Conservation (phyloP, 768 basidiomycete genomes). For the Clitopilus passeckerianus region DNA sequence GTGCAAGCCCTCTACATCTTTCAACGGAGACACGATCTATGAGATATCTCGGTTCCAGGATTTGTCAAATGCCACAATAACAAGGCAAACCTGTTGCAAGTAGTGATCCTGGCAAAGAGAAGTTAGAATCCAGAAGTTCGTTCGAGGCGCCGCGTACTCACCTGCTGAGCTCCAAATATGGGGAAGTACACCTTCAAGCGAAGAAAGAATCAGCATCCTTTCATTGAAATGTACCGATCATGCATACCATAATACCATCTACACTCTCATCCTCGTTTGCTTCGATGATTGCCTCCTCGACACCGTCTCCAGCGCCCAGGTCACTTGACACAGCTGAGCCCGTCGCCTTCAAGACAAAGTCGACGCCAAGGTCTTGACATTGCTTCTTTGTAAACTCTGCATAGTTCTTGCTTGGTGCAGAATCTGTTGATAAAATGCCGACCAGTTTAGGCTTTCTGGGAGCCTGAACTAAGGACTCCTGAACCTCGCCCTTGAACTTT, state of each 20-base stretch:
- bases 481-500: slow-evolving; percentile 68
- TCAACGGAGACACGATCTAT: slow-evolving; percentile 89
- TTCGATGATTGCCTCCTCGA: slow-evolving; percentile 94
- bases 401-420: slow-evolving; percentile 75
- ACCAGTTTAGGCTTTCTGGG: slow-evolving; percentile 67
- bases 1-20: slow-evolving; percentile 97
- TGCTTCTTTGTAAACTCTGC: slow-evolving; percentile 90
- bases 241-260: slow-evolving; percentile 90
- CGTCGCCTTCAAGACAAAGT: slow-evolving; percentile 73
- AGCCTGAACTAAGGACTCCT: slow-evolving; percentile 30
- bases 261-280: slow-evolving; percentile 85
- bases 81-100: slow-evolving; percentile 70
- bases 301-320: slow-evolving; percentile 77
- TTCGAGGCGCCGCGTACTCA: slow-evolving; percentile 20
- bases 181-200: slow-evolving; percentile 83
- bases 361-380: slow-evolving; percentile 83
- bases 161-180: slow-evolving; percentile 87
- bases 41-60: slow-evolving; percentile 1
- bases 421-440: slow-evolving; percentile 85
- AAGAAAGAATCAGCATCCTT: slow-evolving; percentile 4
- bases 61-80: neutral
- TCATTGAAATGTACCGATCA: neutral
- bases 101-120: slow-evolving; percentile 75
- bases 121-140: slow-evolving; percentile 2
- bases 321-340: slow-evolving; percentile 56